Conservation (phyloP, 192 early-diverging fungal species). For the Entophlyctis luteolus region DNA sequence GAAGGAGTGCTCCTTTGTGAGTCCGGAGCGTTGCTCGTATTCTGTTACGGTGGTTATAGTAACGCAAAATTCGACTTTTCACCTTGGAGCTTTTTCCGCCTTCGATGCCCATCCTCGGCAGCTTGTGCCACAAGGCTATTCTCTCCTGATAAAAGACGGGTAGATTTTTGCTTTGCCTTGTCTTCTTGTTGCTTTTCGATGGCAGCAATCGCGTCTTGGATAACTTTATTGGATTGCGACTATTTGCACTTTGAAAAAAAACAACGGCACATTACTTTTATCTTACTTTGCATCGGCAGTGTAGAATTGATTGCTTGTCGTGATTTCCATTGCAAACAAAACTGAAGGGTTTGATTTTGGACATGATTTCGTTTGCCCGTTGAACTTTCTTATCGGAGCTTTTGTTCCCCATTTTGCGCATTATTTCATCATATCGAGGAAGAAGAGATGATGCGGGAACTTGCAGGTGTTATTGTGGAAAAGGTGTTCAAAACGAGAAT, state of each 20-base stretch:
- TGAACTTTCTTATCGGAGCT: background rate
- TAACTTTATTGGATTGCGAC: slow-evolving; percentile 24
- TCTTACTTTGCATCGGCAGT: slow-evolving; percentile 19
- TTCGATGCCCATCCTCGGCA: slow-evolving; percentile 18
- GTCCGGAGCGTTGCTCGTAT: background rate
- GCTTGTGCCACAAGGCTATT: slow-evolving; percentile 13
- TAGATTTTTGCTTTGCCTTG: background rate
- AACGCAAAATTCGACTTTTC: too few relatives aligned
- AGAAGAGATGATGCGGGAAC: slow-evolving; percentile 24
- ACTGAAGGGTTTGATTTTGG: slow-evolving; percentile 24
- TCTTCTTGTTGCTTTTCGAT: slow-evolving; percentile 1
- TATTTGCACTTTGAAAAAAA: background rate
- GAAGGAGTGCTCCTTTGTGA: slow-evolving; percentile 12
- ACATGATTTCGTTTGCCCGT: slow-evolving; percentile 14
- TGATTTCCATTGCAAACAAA: slow-evolving; percentile 14
- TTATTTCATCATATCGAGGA: slow-evolving; percentile 27
- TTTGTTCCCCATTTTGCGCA: slow-evolving; percentile 25
- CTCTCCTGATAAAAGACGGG: background rate
- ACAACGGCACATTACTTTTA: background rate
- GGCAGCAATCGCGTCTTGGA: slow-evolving; percentile 8
- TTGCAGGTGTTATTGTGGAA: background rate
- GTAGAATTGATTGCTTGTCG: background rate
- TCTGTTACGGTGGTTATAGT: background rate
- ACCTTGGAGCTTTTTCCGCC: slow-evolving; percentile 5
- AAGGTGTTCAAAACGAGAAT: background rate